Conservation (phyloP, 192 early-diverging fungal genomes). For the Ambispora gerdemannii region DNA sequence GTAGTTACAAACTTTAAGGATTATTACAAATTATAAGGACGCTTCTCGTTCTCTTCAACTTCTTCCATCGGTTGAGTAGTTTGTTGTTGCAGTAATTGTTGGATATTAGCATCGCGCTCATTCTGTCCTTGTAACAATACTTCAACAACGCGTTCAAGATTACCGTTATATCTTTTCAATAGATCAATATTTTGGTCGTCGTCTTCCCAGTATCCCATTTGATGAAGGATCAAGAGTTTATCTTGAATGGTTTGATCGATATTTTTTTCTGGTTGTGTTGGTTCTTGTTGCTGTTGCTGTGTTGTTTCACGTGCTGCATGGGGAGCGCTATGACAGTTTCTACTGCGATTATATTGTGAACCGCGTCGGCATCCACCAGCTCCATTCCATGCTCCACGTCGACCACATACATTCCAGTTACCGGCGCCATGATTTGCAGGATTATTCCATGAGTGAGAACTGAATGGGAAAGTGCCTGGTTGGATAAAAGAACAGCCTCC, state of each 20-base stretch:
- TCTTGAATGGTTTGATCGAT: slow-evolving; percentile 7
- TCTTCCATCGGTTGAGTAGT: too few species aligned
- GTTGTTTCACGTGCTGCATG: not conserved
- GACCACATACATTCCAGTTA: not conserved
- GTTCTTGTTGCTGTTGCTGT: not conserved
- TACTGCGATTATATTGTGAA: not conserved
- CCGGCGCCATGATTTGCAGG: not conserved
- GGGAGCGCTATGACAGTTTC: not conserved
- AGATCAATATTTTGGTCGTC: slow-evolving; percentile 19
- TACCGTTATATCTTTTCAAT: slow-evolving; percentile 31
- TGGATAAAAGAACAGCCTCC: not conserved
- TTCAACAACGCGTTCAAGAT: slow-evolving; percentile 32
- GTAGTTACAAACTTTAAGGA: too few species aligned
- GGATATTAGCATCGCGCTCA: too few species aligned
- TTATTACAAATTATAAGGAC: too few species aligned
- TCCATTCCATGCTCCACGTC: not conserved
- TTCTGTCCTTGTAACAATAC: slow-evolving; percentile 20
- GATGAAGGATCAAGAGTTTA: slow-evolving; percentile 9
- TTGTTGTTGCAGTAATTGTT: too few species aligned
- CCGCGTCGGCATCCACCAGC: not conserved
- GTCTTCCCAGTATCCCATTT: slow-evolving; percentile 33
- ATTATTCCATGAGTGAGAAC: too few species aligned
- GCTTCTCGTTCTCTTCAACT: too few species aligned
- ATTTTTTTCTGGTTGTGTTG: slow-evolving; percentile 1
- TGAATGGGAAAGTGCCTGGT: not conserved